phyloP scores from a whole-genome alignment of 306 rosid species.

The Medicago lupulina region DNA sequence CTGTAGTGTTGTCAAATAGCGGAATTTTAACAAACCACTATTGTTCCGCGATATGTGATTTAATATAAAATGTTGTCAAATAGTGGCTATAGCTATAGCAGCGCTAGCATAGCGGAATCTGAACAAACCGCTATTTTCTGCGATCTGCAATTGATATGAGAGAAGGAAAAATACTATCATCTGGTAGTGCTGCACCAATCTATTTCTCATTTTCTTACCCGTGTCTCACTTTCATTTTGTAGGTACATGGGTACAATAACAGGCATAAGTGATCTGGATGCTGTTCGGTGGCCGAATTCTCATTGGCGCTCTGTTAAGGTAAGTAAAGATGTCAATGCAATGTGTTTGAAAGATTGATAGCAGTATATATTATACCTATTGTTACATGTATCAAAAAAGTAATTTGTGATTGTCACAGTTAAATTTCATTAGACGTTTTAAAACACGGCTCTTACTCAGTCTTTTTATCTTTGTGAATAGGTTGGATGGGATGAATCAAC shows the following conservation, averaged over 20 bases:
- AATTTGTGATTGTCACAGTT: conserved; percentile 19
- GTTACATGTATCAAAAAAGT: too few relatives aligned
- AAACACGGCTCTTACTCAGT: not conserved
- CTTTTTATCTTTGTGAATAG: conserved; percentile 51
- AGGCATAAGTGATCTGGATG: conserved; percentile 84
- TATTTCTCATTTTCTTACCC: conserved; percentile 28
- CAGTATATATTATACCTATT: not conserved
- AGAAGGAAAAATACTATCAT: conserved; percentile 15
- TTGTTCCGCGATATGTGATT: not conserved
- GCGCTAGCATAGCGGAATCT: not conserved
- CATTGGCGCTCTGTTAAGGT: conserved; percentile 98
- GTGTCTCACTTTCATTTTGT: conserved; percentile 23
- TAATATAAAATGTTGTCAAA: not conserved
- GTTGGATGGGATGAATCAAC: conserved; percentile 99
- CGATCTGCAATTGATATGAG: not conserved
- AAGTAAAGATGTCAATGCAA: conserved; percentile 5
- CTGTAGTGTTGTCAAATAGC: not conserved
- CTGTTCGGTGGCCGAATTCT: conserved; percentile 89
- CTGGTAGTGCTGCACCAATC: not conserved
- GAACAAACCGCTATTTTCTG: not conserved
- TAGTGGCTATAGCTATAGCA: not conserved
- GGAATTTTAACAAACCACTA: not conserved
- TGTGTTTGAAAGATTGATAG: not conserved
- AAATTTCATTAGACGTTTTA: conserved; percentile 7
- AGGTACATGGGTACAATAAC: conserved; percentile 99